Base-by-base conservation (phyloP, 1,139 yeast species). In the Fermentozyma sake region DNA sequence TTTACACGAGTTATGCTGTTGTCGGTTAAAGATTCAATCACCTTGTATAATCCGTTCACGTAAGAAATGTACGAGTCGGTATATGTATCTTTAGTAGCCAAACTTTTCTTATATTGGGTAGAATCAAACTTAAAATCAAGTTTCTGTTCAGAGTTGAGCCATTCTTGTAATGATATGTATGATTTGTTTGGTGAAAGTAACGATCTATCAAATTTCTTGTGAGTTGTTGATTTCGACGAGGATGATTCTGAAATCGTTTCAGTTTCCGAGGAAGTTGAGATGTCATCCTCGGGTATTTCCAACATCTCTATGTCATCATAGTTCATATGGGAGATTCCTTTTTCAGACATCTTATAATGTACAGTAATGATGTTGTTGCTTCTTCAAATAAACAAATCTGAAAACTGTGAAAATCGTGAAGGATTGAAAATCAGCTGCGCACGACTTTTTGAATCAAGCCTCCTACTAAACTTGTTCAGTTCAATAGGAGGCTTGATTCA, bases 231-330 rank as follows among this genome's bases (percentile, higher is more conserved):
- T 6, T 12, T 13, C 13, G 16, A 17, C 6, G 24, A 21, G 4
- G 19, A 4, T 3, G 56, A 38, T 16, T 46, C 49, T 7, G 61
- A 44, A 6, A 53, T 42, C 3, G 56, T 52, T 29, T 55, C 67
- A 0, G 61, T 58, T 18, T 55, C 67, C 1, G 62, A 55, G 5
- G 44, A 36, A 2, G 56, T 46, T 15, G 49, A 39, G 5, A 44
- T 28, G 23, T 32, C 43, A 8, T 48, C 58, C 11, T 60, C 71
- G 1, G 68, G 70, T 14, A 67, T 56, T 26, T 66, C 72, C 28
- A 68, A 50, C 72, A 66, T 64, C 34, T 66, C 72, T 18, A 67
- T 64, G 34, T 66, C 72, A 22, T 57, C 66, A 37, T 56, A 62
- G 21, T 20, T 23, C 27, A 34, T 21, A 16, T 25, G 22, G 14